A percentile compares a stretch with the other conserved stretches of the same genome.
Conservation (phyloP, 225 moss, liverwort and hornwort species). For the Sphagnum tenellum region DNA sequence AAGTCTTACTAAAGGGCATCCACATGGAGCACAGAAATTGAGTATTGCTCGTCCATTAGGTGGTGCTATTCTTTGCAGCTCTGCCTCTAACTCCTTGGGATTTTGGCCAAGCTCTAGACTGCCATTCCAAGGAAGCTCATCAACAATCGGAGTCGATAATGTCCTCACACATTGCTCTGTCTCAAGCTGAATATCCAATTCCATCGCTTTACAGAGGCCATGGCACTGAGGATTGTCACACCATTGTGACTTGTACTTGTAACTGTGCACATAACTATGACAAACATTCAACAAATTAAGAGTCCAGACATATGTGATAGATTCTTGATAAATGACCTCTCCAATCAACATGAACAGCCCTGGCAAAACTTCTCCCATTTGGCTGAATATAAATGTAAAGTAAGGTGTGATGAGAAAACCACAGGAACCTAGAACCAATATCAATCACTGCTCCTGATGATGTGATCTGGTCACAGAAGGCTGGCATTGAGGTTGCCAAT, state of each 20-base stretch:
- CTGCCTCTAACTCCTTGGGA: conserved; percentile 76
- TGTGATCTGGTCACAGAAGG: conserved; percentile 45
- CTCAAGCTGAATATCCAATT: conserved; percentile 75
- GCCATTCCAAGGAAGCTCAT: conserved; percentile 57
- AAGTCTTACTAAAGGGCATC: conserved; percentile 56
- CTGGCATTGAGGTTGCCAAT: conserved; percentile 14
- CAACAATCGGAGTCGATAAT: conserved; percentile 9
- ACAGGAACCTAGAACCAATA: conserved; percentile 58
- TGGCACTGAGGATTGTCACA: conserved; percentile 78
- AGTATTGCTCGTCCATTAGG: conserved; percentile 71
- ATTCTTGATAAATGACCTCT: conserved; percentile 67
- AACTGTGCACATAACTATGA: conserved; percentile 58
- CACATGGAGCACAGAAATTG: conserved; percentile 69
- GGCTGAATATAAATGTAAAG: conserved; percentile 46
- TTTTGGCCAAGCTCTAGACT: conserved; percentile 51
- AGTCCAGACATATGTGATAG: conserved; percentile 52
- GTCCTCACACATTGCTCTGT: conserved; percentile 64
- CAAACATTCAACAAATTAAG: conserved; percentile 39
- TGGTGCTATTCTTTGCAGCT: conserved; percentile 67
- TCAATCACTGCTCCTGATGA: conserved; percentile 46
- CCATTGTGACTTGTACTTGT: conserved; percentile 53
- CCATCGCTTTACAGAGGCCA: conserved; percentile 63
- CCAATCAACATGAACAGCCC: conserved; percentile 55
- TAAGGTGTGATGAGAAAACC: conserved; percentile 66
- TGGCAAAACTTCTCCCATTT: conserved; percentile 53